Evolutionary conservation across 1,284 basidiomycete species (phyloP), one percentile per base, ranked within the genome.

Genomic region (Malassezia slooffiae): DNA sequence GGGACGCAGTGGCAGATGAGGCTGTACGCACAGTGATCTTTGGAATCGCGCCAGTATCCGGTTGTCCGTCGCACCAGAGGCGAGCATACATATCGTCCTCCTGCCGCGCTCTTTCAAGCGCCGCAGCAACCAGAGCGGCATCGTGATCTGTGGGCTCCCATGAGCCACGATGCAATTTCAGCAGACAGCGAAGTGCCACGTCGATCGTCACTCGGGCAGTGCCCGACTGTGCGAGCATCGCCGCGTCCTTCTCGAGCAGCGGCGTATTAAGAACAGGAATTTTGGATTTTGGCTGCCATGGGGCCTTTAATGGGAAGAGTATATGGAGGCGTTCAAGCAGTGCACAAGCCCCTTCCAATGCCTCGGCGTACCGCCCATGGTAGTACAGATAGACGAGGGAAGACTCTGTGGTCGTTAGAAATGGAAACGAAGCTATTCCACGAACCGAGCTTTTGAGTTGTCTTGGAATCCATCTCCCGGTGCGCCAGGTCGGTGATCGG

Each of bases 181-280:
- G 19, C 3, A 42, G 11, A 13, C 45, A 47, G 1, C 45, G 39
- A 8, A 47, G 22, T 15, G 40, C 45, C 3, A 28, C 38, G 27
- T 47, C 45, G 11, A 47, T 34, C 16, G 35, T 37, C 16, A 41
- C 45, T 15, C 33, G 33, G 8, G 45, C 39, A 4, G 29, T 23
- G 15, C 26, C 34, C 10, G 39, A 41, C 3, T 24, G 10, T 3
- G 22, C 11, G 3, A 37, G 31, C 17, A n/a, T 15, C 16, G 22
- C 13, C 3, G 20, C 26, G 24, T 47, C 28, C 28, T 37, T 30
- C 5, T 22, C 2, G 4, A 24, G 17, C 28, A n/a, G 19, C 3
- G 28, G 16, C 11, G 22, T 26, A 6, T 4, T 10, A 24, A 40
- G 33, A 17, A 19, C n/a, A 11, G 38, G 38, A 10, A 30, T n/a